These are phyloP conservation scores for Apophysomyces variabilis DNA, from an alignment of 371 early-diverging fungal genomes.

Conservation along the genomic window DNA sequence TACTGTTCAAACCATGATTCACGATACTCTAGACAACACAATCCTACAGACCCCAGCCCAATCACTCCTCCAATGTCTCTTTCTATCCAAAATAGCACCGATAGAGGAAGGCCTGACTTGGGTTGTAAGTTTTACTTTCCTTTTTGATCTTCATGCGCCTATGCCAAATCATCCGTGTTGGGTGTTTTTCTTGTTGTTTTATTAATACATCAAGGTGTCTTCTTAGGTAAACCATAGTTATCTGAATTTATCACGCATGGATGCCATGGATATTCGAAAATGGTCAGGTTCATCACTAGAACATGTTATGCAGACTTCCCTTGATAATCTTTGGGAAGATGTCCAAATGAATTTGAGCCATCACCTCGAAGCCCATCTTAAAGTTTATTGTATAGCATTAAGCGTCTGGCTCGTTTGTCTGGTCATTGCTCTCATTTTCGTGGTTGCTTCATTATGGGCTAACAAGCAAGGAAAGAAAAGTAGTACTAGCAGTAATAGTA, in stretches of 20 bases:
- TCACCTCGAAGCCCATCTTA: slow-evolving; percentile 1
- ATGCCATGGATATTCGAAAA: background rate
- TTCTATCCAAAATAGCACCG: slow-evolving; percentile 36
- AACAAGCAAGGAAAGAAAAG: background rate
- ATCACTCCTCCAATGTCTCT: slow-evolving; percentile 37
- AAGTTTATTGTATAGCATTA: background rate
- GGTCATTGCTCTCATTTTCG: background rate
- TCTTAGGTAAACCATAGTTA: slow-evolving; percentile 16
- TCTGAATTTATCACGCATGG: slow-evolving; percentile 19
- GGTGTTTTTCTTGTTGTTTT: too few relatives aligned
- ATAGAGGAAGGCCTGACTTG: slow-evolving; percentile 45
- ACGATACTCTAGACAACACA: slow-evolving; percentile 34
- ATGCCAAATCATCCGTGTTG: too few relatives aligned
- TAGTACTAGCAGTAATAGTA: background rate
- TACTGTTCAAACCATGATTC: slow-evolving; percentile 24
- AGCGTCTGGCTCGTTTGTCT: background rate
- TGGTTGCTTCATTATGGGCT: background rate
- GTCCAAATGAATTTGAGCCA: background rate
- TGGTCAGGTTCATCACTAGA: background rate
- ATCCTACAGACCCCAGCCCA: slow-evolving; percentile 35
- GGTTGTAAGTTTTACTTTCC: slow-evolving; percentile 35
- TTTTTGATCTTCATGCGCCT: too few relatives aligned
- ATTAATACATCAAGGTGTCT: too few relatives aligned
- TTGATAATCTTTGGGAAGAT: background rate
- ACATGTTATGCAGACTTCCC: background rate